phyloP scores from a whole-genome alignment of 2,329 filamentous ascomycete species.

The Aschersonia sp. region DNA sequence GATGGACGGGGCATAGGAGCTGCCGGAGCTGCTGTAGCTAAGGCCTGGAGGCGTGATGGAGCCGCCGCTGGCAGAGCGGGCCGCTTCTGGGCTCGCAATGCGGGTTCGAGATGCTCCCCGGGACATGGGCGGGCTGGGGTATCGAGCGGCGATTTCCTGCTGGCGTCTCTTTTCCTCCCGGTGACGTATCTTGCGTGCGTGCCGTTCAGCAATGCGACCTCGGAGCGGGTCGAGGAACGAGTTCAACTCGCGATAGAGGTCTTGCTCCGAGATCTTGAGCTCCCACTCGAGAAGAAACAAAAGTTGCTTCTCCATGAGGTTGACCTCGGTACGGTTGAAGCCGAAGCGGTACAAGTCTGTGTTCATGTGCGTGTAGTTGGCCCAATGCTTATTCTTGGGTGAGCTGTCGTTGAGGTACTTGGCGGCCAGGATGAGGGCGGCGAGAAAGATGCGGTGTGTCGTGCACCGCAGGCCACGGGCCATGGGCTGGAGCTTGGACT shows the following conservation, averaged over 20 bases:
- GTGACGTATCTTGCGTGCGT: conserved; percentile 34
- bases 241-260: conserved; percentile 78
- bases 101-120: conserved; percentile 27
- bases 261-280: conserved; percentile 67
- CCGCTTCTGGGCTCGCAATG: conserved; percentile 24
- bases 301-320: conserved; percentile 98
- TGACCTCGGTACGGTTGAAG: conserved; percentile 90
- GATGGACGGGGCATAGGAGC: conserved; percentile 33
- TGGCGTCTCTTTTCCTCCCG: conserved; percentile 29
- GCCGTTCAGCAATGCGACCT: conserved; percentile 34
- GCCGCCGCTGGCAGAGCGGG: conserved; percentile 22
- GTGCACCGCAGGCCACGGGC: conserved; percentile 95
- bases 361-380: conserved; percentile 73
- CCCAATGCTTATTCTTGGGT: conserved; percentile 99
- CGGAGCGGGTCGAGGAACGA: conserved; percentile 80
- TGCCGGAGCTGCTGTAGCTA: conserved; percentile 32
- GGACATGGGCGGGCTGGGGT: conserved; percentile 31
- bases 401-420: conserved; percentile 99
- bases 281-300: conserved; percentile 94
- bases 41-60: conserved; percentile 31
- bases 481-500: conserved; percentile 74
- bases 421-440: conserved; percentile 68
- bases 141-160: conserved; percentile 21
- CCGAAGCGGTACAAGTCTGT: conserved; percentile 56
- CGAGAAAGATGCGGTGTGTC: conserved; percentile 93